Base-by-base conservation (phyloP, 108 stramenopile genomes). In the Fragilariopsis cylindrus region DNA sequence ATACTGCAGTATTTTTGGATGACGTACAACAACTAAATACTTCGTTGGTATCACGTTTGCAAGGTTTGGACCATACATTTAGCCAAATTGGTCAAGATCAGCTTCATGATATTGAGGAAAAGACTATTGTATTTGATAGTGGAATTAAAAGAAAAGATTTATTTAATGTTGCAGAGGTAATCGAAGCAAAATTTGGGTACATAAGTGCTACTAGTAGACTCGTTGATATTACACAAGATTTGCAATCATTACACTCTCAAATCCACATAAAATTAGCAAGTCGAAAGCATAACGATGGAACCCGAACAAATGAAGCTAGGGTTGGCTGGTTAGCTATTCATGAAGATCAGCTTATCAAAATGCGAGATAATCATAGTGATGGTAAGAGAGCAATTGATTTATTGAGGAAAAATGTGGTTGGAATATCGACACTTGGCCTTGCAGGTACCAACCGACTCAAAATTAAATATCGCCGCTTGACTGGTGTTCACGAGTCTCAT, bases 361-460 rank as follows among this genome's bases (percentile, higher is more conserved):
- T 62, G 13, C n/a, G 60, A 62, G 3, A 62, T 19, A 30, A 30
- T 30, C n/a, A 18, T 19, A 19, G 60, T 1, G 18, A 62, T 62
- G 60, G 18, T 18, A n/a, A 13, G 11, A 13, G 21, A 18, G 60
- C n/a, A 19, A 19, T 15, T 12, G 60, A 62, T 19, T 19, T 12
- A 12, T 13, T 18, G 60, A n/a, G 60, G 11, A 62, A 19, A 18
- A 16, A 12, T 18, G 18, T 62, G n/a, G 60, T 62, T 62, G 21
- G 21, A 19, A 19, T 18, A 12, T 15, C n/a, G 11, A 62, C 60
- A 12, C 21, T 62, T n/a, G 60, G 60, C n/a, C 11, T 21, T 1
- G 60, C 60, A 12, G 60, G 60, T 19, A 16, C n/a, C 21, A 62
- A 62, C 21, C 13, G 21, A 16, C 60, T 62, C 18, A 62, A 62